Conservation (phyloP, 805 yeast genomes). For the Yarrowia keelungensis region DNA sequence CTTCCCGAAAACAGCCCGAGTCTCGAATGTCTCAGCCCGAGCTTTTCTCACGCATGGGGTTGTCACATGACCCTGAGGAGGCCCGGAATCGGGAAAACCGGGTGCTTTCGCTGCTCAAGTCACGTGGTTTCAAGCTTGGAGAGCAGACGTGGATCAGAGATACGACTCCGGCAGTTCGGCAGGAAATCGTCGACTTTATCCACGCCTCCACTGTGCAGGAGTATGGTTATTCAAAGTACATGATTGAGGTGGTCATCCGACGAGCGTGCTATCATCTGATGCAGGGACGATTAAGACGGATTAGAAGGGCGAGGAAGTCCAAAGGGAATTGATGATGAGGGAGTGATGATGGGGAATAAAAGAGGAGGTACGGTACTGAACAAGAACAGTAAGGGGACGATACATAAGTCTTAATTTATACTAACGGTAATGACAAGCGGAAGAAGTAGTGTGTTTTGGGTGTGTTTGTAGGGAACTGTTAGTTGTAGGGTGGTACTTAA, state of each 20-base stretch:
- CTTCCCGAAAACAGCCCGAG: constrained; percentile 47
- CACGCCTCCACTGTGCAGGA: constrained; percentile 56
- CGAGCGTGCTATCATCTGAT: constrained; percentile 81
- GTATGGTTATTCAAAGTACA: constrained; percentile 61
- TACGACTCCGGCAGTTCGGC: constrained; percentile 63
- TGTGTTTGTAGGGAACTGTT: no score
- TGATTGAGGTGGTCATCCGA: constrained; percentile 75
- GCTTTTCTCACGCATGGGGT: constrained; percentile 52
- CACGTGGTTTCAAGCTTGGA: constrained; percentile 75
- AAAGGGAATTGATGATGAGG: background rate
- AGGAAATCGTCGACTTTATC: constrained; percentile 57
- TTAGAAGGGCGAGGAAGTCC: constrained; percentile 54
- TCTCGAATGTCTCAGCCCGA: constrained; percentile 51
- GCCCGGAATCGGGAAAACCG: constrained; percentile 52
- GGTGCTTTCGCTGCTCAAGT: constrained; percentile 52
- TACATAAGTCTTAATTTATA: constrained; percentile 16
- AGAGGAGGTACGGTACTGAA: background rate
- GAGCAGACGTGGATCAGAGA: constrained; percentile 86
- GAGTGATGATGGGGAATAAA: no score
- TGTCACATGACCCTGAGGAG: constrained; percentile 49
- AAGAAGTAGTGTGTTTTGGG: no score
- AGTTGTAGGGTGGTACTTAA: no score
- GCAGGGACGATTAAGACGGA: constrained; percentile 78
- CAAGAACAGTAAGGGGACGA: background rate
- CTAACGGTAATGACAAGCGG: background rate